Percentiles rank a stretch among this genome's conserved stretches.
These are phyloP conservation scores for Centaurea solstitialis DNA, from an alignment of 129 eudicot genomes.

Conservation along the genomic window DNA sequence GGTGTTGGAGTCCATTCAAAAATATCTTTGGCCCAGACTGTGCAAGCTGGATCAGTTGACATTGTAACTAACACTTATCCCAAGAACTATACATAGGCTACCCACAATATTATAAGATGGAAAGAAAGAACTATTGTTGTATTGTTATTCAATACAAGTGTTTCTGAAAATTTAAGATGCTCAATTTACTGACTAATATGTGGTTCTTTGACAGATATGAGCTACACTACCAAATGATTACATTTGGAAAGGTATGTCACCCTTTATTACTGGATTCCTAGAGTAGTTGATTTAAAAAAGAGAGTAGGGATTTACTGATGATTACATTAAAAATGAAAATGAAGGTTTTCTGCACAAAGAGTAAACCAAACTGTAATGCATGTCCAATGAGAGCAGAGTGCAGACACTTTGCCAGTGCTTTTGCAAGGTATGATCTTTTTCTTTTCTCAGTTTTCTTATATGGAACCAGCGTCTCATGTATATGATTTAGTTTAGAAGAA, in stretches of 20 bases:
- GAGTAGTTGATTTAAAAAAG: not conserved
- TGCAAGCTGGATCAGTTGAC: slow-evolving; percentile 88
- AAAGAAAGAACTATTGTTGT: not conserved
- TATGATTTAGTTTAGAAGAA: not conserved
- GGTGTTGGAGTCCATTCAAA: slow-evolving; percentile 72
- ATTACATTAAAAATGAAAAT: not conserved
- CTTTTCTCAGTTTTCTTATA: not conserved
- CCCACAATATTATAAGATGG: not conserved
- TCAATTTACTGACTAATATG: slow-evolving; percentile 18
- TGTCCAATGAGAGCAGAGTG: slow-evolving; percentile 97
- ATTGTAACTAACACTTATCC: slow-evolving; percentile 46
- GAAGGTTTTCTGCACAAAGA: slow-evolving; percentile 97
- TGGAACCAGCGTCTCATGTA: not conserved
- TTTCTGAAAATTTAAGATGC: not conserved
- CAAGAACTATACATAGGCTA: not conserved
- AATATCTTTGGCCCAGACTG: slow-evolving; percentile 88
- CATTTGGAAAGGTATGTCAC: slow-evolving; percentile 89
- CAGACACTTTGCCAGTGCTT: slow-evolving; percentile 98
- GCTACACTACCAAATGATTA: slow-evolving; percentile 97
- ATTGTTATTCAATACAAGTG: not conserved
- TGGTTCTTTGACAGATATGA: slow-evolving; percentile 67
- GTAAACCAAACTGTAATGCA: slow-evolving; percentile 90
- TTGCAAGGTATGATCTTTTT: slow-evolving; percentile 68
- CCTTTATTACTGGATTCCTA: not conserved
- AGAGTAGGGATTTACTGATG: not conserved